Evolutionary conservation across 805 yeast species (phyloP).

Genomic region (Ogataea trehalophila): DNA sequence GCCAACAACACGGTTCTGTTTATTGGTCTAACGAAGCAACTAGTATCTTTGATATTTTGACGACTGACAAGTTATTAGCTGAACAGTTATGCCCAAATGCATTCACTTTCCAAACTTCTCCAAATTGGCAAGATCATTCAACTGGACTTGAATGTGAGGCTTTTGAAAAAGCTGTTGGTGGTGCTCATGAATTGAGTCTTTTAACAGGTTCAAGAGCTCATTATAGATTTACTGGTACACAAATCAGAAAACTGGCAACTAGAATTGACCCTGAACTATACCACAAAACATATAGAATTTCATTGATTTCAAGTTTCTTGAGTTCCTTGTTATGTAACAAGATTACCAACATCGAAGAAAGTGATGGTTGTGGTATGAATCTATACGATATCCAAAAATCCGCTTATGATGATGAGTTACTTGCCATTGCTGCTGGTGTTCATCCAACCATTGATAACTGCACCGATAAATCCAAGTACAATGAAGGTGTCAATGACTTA

Average conservation of each 20-base stretch:
- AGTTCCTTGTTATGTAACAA: constrained; percentile 66
- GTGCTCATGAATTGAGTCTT: constrained; percentile 51
- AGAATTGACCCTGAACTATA: constrained; percentile 49
- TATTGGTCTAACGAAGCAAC: constrained; percentile 60
- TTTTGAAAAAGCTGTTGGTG: constrained; percentile 62
- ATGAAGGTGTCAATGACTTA: constrained; percentile 36
- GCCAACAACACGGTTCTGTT: constrained; percentile 92
- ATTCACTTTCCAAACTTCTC: constrained; percentile 62
- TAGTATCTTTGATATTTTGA: constrained; percentile 34
- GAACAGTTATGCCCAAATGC: constrained; percentile 46
- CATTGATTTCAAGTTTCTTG: constrained; percentile 74
- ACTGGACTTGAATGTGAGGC: constrained; percentile 62
- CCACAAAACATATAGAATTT: constrained; percentile 52
- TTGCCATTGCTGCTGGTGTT: constrained; percentile 50
- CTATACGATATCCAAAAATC: constrained; percentile 63
- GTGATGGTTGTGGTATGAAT: constrained; percentile 94
- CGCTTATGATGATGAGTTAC: constrained; percentile 51
- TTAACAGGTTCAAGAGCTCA: constrained; percentile 86
- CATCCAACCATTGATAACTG: constrained; percentile 38
- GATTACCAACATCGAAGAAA: constrained; percentile 63
- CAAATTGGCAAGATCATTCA: constrained; percentile 95
- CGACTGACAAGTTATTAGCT: constrained; percentile 31
- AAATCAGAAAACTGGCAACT: constrained; percentile 67
- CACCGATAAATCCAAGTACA: constrained; percentile 20
- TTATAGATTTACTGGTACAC: constrained; percentile 89